These are phyloP conservation scores for Aspergillus cristatus DNA, from an alignment of 495 filamentous ascomycete genomes.

Conservation along the genomic window DNA sequence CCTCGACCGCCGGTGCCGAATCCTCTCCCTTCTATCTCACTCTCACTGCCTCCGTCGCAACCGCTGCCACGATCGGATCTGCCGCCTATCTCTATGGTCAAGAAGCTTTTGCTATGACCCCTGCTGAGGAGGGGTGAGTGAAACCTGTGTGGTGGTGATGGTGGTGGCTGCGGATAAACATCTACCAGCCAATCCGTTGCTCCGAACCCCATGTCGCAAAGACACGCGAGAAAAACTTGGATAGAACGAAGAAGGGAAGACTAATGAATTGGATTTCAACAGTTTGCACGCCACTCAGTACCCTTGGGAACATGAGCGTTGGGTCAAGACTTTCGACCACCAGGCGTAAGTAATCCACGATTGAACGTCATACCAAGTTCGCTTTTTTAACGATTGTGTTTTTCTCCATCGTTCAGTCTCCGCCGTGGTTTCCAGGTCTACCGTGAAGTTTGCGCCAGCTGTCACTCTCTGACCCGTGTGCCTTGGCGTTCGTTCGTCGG, in stretches of 20 bases:
- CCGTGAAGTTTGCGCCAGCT: conserved; percentile 94
- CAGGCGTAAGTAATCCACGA: conserved; percentile 59
- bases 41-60: conserved; percentile 73
- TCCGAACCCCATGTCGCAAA: conserved; percentile 13
- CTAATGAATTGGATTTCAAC: conserved; percentile 9
- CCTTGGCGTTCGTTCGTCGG: conserved; percentile 92
- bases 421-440: conserved; percentile 99
- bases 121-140: conserved; percentile 93
- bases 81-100: conserved; percentile 87
- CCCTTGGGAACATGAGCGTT: conserved; percentile 90
- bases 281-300: conserved; percentile 89
- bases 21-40: conserved; percentile 55
- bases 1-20: conserved; percentile 39
- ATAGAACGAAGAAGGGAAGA: too few species aligned
- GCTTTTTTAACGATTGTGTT: conserved; percentile 18
- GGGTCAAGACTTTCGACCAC: conserved; percentile 93
- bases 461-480: conserved; percentile 91
- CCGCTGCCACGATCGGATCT: conserved; percentile 73
- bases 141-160: conserved; percentile 1
- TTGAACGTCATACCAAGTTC: neutral
- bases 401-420: conserved; percentile 62
- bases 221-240: too few species aligned
- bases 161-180: conserved; percentile 7
- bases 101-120: conserved; percentile 79
- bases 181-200: conserved; percentile 14